Conservation (phyloP, 2,329 filamentous ascomycete species). For the Verticillium zaregamsianum region DNA sequence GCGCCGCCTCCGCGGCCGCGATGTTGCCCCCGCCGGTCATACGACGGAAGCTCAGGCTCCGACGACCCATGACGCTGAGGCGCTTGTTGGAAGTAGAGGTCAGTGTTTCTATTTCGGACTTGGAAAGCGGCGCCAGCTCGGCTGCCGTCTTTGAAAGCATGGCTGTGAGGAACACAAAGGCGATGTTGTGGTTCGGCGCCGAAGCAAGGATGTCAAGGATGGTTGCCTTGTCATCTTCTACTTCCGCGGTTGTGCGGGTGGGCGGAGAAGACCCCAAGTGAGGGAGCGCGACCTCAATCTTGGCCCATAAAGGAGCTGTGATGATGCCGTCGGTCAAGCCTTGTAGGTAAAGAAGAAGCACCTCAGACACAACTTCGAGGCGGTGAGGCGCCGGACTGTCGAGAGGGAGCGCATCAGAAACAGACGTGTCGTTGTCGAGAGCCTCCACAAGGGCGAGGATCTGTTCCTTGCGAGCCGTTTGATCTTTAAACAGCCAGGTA, state of each 20-base stretch:
- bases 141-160: constrained; percentile 58
- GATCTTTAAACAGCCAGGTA: constrained; percentile 23
- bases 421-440: constrained; percentile 64
- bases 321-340: constrained; percentile 79
- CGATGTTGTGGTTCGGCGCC: constrained; percentile 77
- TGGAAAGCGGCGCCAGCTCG: constrained; percentile 40
- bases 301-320: constrained; percentile 64
- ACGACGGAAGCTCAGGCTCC: constrained; percentile 43
- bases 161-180: constrained; percentile 81
- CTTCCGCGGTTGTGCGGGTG: not conserved
- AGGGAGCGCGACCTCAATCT: constrained; percentile 56
- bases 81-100: constrained; percentile 13
- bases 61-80: constrained; percentile 26
- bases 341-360: constrained; percentile 68
- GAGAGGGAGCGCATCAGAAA: constrained; percentile 58
- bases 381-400: constrained; percentile 62
- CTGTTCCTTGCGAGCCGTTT: constrained; percentile 20
- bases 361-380: constrained; percentile 70
- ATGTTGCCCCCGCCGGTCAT: not conserved
- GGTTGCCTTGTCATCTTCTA: constrained; percentile 42
- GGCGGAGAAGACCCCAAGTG: constrained; percentile 28
- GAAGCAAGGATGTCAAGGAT: constrained; percentile 71
- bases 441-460: constrained; percentile 52
- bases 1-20: constrained; percentile 17
- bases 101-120: constrained; percentile 30